These are phyloP conservation scores for Hypomontagnella monticulosa DNA, from an alignment of 495 filamentous ascomycete genomes.

Conservation along the genomic window DNA sequence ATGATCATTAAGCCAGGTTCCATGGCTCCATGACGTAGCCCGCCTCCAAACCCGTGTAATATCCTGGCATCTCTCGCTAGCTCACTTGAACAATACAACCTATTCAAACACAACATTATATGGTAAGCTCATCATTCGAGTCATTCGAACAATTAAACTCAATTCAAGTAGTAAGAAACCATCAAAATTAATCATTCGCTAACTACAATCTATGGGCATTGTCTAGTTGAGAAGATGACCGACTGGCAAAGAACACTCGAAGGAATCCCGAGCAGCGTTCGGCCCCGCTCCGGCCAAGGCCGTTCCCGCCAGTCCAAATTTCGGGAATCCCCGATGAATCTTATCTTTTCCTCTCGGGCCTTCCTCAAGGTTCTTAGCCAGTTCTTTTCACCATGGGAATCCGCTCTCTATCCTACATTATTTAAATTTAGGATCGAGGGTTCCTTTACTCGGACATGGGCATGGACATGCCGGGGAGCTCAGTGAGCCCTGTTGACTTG, in stretches of 20 bases:
- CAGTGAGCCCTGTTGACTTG: constrained; percentile 24
- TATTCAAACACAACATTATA: too few relatives aligned
- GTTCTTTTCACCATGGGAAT: too few relatives aligned
- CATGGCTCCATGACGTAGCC: constrained; percentile 13
- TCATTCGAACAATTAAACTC: too few relatives aligned
- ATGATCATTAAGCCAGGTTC: background rate
- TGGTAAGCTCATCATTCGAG: too few relatives aligned
- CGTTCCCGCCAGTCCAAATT: constrained; percentile 2
- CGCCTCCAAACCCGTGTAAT: background rate
- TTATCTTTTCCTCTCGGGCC: background rate
- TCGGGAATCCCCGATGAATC: constrained; percentile 6
- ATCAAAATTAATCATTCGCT: background rate
- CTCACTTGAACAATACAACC: background rate
- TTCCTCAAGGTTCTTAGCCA: too few relatives aligned
- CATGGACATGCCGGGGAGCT: constrained; percentile 34
- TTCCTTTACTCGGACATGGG: constrained; percentile 18
- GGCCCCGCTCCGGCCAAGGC: constrained; percentile 15
- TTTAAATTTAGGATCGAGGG: background rate
- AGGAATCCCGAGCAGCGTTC: background rate
- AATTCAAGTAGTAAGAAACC: too few relatives aligned
- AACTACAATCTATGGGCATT: background rate
- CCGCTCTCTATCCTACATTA: background rate
- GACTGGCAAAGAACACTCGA: constrained; percentile 2
- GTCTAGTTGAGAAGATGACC: background rate
- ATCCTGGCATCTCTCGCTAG: background rate